These are phyloP conservation scores for Thoreauomyces humboldtii DNA, from an alignment of 192 early-diverging fungal species.

Conservation along the genomic window DNA sequence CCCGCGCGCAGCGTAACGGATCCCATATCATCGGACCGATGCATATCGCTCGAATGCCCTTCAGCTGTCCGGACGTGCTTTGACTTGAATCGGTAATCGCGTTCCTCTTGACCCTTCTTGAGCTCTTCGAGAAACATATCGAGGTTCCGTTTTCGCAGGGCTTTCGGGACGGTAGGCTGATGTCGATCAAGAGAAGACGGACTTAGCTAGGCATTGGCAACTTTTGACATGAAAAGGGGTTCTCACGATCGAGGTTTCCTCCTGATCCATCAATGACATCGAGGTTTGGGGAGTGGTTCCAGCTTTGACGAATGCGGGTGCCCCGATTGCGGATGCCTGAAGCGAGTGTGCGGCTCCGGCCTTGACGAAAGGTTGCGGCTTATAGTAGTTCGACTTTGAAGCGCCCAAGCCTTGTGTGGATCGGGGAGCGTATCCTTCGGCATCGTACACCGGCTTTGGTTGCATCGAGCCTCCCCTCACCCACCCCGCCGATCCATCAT, in stretches of 20 bases:
- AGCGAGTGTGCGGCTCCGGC: too few species aligned
- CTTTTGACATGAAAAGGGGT: too few species aligned
- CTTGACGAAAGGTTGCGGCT: constrained; percentile 30
- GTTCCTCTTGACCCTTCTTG: constrained; percentile 72
- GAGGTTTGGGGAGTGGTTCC: neutral
- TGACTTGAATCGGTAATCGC: constrained; percentile 45
- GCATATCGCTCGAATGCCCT: constrained; percentile 16
- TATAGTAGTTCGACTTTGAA: constrained; percentile 23
- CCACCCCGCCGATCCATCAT: constrained; percentile 42
- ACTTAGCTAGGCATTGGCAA: too few species aligned
- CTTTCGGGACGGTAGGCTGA: constrained; percentile 25
- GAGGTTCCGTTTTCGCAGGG: constrained; percentile 76
- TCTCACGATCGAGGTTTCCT: too few species aligned
- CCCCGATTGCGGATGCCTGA: neutral
- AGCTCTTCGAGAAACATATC: constrained; percentile 84
- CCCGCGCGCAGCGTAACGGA: constrained; percentile 23
- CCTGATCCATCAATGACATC: neutral
- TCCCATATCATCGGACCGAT: too few species aligned
- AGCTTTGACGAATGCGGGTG: neutral
- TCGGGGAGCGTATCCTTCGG: constrained; percentile 10
- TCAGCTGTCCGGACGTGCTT: constrained; percentile 37
- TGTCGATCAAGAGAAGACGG: neutral
- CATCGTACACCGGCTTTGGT: constrained; percentile 13
- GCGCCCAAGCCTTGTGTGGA: too few species aligned
- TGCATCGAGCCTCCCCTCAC: constrained; percentile 41